These are phyloP conservation scores for Aspergillus hancockii DNA, from an alignment of 495 filamentous ascomycete genomes.

Conservation along the genomic window DNA sequence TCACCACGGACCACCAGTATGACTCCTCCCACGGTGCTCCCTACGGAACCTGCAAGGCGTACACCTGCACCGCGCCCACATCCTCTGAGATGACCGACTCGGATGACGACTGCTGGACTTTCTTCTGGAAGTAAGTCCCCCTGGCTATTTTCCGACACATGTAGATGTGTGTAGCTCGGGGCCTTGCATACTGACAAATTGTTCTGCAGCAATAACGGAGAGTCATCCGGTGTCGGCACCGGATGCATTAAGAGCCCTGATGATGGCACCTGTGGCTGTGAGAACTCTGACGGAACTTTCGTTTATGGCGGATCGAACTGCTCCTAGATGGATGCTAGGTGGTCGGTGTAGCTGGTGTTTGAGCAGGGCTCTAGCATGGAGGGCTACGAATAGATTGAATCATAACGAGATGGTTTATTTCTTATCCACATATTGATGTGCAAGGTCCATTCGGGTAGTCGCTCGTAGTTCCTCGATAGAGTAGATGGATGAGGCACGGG, in stretches of 20 bases:
- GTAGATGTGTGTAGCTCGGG: neutral
- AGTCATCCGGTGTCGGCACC: conserved; percentile 28
- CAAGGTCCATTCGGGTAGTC: no score
- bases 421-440: no score
- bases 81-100: conserved; percentile 22
- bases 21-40: conserved; percentile 33
- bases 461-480: no score
- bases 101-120: conserved; percentile 35
- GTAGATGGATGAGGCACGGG: no score
- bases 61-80: conserved; percentile 34
- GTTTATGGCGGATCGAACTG: conserved; percentile 31
- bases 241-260: conserved; percentile 36
- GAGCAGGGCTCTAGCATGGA: neutral
- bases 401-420: no score
- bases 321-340: conserved; percentile 10
- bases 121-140: conserved; percentile 33
- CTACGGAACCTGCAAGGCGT: conserved; percentile 40
- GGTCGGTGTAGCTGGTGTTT: neutral
- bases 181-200: neutral
- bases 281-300: conserved; percentile 40
- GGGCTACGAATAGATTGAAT: neutral
- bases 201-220: conserved; percentile 22
- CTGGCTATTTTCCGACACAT: neutral
- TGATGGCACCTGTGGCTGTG: conserved; percentile 38
- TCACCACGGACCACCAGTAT: conserved; percentile 37